phyloP scores from a whole-genome alignment of 495 filamentous ascomycete genomes.

The Rhizodiscina lignyota region DNA sequence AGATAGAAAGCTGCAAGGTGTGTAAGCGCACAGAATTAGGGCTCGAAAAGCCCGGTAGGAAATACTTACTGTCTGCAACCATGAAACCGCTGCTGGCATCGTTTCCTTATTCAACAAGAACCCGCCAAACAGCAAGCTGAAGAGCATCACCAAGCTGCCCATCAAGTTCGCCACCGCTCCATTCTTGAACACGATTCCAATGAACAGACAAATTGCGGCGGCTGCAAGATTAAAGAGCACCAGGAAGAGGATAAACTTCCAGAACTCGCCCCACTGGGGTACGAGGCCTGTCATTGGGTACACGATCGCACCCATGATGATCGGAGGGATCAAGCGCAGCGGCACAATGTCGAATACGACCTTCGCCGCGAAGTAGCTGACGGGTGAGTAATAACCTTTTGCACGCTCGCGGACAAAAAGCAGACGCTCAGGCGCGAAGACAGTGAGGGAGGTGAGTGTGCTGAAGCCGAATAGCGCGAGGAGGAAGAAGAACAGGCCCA shows the following conservation, averaged over 20 bases:
- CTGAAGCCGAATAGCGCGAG: constrained; percentile 93
- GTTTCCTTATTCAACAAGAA: constrained; percentile 86
- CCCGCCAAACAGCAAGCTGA: constrained; percentile 87
- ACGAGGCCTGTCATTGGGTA: constrained; percentile 98
- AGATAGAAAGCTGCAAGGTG: constrained; percentile 64
- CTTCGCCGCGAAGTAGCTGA: constrained; percentile 94
- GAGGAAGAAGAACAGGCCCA: constrained; percentile 98
- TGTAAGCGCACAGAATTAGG: constrained; percentile 10
- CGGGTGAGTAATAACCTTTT: constrained; percentile 93
- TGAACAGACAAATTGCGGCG: constrained; percentile 83
- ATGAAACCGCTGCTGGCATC: constrained; percentile 66
- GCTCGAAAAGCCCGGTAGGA: neutral
- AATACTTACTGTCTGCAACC: constrained; percentile 62
- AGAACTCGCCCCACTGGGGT: constrained; percentile 65
- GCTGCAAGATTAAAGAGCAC: constrained; percentile 94
- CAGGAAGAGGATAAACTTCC: constrained; percentile 79
- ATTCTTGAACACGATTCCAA: constrained; percentile 89
- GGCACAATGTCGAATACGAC: constrained; percentile 92
- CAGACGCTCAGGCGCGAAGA: constrained; percentile 84
- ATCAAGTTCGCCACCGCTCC: constrained; percentile 87
- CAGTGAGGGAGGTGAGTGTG: constrained; percentile 81
- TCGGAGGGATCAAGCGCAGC: constrained; percentile 80
- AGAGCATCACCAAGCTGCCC: constrained; percentile 93
- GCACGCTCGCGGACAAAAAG: constrained; percentile 88
- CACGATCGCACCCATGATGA: constrained; percentile 91